phyloP scores from a whole-genome alignment of 768 basidiomycete species.

The Leucosporidium yakuticum region DNA sequence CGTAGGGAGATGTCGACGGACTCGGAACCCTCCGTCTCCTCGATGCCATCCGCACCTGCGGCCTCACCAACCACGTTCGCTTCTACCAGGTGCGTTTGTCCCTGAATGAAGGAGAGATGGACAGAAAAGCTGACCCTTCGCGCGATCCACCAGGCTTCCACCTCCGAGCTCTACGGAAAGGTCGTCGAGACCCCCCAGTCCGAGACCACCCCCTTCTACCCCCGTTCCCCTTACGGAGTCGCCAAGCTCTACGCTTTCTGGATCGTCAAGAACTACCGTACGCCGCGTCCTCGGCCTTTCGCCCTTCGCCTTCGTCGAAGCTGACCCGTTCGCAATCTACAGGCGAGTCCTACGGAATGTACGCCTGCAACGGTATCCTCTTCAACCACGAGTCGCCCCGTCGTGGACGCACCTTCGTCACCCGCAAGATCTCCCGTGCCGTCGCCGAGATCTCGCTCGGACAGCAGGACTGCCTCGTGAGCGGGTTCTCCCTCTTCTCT shows the following conservation, averaged over 20 bases:
- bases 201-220: conserved; percentile 96
- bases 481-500: neutral
- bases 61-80: conserved; percentile 81
- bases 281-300: neutral
- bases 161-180: conserved; percentile 94
- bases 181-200: conserved; percentile 91
- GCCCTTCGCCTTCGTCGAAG: too few relatives aligned
- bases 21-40: conserved; percentile 91
- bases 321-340: conserved; percentile 38
- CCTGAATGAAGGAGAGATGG: neutral
- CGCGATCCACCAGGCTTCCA: conserved; percentile 57
- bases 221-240: conserved; percentile 92
- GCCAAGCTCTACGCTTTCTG: conserved; percentile 65
- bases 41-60: conserved; percentile 92
- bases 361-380: conserved; percentile 90
- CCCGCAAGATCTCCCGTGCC: conserved; percentile 86
- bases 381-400: conserved; percentile 98
- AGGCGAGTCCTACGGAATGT: conserved; percentile 96
- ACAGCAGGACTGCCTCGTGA: conserved; percentile 69
- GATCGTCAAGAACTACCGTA: conserved; percentile 46
- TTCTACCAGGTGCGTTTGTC: conserved; percentile 65
- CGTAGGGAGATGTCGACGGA: conserved; percentile 79
- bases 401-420: conserved; percentile 90
- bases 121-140: neutral
- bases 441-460: conserved; percentile 85